These are phyloP conservation scores for Fusarium sambucinum DNA, from an alignment of 2,329 filamentous ascomycete species.

Conservation along the genomic window DNA sequence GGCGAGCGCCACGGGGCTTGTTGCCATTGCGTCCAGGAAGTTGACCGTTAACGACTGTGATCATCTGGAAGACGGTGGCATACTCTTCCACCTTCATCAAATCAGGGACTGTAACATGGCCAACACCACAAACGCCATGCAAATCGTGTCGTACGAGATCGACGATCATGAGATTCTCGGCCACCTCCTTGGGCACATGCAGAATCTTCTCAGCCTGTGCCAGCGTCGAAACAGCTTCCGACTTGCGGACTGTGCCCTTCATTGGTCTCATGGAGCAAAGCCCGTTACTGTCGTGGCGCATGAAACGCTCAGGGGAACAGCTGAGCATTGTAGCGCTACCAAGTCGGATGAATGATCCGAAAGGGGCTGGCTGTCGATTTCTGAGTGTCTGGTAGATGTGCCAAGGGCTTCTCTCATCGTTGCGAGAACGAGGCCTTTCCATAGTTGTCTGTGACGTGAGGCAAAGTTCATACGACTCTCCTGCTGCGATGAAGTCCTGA, in stretches of 20 bases:
- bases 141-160: slow-evolving; percentile 96
- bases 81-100: slow-evolving; percentile 92
- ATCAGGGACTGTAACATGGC: slow-evolving; percentile 78
- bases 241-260: slow-evolving; percentile 95
- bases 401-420: slow-evolving; percentile 65
- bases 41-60: slow-evolving; percentile 84
- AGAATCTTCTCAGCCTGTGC: slow-evolving; percentile 79
- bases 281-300: slow-evolving; percentile 67
- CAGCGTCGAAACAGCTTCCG: slow-evolving; percentile 72
- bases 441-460: slow-evolving; percentile 81
- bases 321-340: slow-evolving; percentile 78
- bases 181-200: slow-evolving; percentile 86
- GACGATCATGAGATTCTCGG: slow-evolving; percentile 98
- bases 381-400: slow-evolving; percentile 78
- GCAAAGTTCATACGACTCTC: slow-evolving; percentile 88
- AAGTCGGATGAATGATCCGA: slow-evolving; percentile 84
- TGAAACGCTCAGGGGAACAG: slow-evolving; percentile 90
- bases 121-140: slow-evolving; percentile 82
- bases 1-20: slow-evolving; percentile 23
- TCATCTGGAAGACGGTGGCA: slow-evolving; percentile 90
- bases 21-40: slow-evolving; percentile 54
- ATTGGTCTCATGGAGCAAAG: slow-evolving; percentile 87
- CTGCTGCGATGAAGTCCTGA: slow-evolving; percentile 77
- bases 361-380: slow-evolving; percentile 81
- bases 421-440: slow-evolving; percentile 51